Conservation (phyloP, 2,329 filamentous ascomycete species). For the Xylariaceae sp. region DNA sequence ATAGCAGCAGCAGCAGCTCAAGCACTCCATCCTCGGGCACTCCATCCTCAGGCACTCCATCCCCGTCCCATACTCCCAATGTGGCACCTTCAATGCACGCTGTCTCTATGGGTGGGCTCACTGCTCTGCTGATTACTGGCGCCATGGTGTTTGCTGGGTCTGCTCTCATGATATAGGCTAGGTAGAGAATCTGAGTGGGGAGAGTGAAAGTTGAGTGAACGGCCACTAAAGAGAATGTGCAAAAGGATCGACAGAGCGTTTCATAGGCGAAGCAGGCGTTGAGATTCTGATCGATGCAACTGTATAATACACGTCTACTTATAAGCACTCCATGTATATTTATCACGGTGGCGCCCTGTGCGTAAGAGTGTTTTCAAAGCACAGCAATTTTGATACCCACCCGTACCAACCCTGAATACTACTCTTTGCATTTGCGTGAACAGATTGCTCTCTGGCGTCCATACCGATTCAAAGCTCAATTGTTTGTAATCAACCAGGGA, state of each 20-base stretch:
- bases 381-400: slow-evolving; percentile 21
- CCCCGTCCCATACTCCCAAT: slow-evolving; percentile 26
- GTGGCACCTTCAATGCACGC: slow-evolving; percentile 29
- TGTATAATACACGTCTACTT: no score
- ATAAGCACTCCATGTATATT: not conserved
- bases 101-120: slow-evolving; percentile 21
- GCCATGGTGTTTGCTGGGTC: slow-evolving; percentile 31
- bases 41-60: slow-evolving; percentile 8
- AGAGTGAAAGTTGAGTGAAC: not conserved
- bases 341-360: not conserved
- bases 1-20: not conserved
- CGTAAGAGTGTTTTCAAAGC: not conserved
- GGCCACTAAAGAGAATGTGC: no score
- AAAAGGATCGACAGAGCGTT: not conserved
- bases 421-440: not conserved
- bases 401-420: not conserved
- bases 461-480: no score
- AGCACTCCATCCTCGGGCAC: not conserved
- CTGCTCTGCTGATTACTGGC: slow-evolving; percentile 25
- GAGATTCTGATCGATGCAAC: not conserved
- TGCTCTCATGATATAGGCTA: slow-evolving; percentile 27
- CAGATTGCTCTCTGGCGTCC: no score
- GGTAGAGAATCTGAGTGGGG: not conserved
- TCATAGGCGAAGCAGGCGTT: slow-evolving; percentile 10
- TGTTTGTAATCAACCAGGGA: no score